Percentiles rank a stretch among this genome's conserved stretches.
phyloP scores from a whole-genome alignment of 1,139 yeast genomes.

The Yamadazyma diddensiae region DNA sequence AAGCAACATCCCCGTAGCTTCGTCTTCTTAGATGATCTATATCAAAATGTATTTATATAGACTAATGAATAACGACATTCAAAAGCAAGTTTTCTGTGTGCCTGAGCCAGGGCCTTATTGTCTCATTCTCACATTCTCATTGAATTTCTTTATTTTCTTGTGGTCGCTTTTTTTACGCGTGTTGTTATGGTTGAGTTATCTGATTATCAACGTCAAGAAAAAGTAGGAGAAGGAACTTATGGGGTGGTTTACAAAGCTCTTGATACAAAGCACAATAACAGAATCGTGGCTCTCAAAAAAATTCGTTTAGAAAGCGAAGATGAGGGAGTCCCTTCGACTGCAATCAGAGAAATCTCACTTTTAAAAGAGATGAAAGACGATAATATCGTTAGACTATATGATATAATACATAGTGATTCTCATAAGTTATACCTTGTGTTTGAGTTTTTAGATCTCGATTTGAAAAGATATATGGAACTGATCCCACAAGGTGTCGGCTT shows the following conservation, averaged over 20 bases:
- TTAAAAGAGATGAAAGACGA: slow-evolving; percentile 91
- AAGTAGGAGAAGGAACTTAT: slow-evolving; percentile 97
- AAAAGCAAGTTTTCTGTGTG: too few species aligned
- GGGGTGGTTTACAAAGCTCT: slow-evolving; percentile 98
- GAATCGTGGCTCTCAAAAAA: slow-evolving; percentile 92
- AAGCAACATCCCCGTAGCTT: too few species aligned
- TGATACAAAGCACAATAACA: slow-evolving; percentile 82
- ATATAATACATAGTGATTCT: slow-evolving; percentile 95
- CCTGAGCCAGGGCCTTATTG: too few species aligned
- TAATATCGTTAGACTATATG: slow-evolving; percentile 85
- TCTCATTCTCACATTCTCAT: too few species aligned
- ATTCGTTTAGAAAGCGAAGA: slow-evolving; percentile 95
- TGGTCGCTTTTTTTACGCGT: too few species aligned
- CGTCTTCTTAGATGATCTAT: too few species aligned
- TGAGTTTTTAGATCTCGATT: slow-evolving; percentile 90
- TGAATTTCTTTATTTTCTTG: too few species aligned
- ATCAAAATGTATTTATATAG: too few species aligned
- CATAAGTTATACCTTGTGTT: slow-evolving; percentile 91
- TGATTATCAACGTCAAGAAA: slow-evolving; percentile 90
- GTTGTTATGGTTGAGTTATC: slow-evolving; percentile 84
- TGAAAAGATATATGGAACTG: slow-evolving; percentile 95
- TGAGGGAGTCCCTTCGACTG: slow-evolving; percentile 98
- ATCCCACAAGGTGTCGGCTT: slow-evolving; percentile 90
- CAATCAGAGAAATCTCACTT: slow-evolving; percentile 92
- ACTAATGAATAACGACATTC: too few species aligned